Conservation (phyloP, 805 yeast species). For the Candida nemodendra region DNA sequence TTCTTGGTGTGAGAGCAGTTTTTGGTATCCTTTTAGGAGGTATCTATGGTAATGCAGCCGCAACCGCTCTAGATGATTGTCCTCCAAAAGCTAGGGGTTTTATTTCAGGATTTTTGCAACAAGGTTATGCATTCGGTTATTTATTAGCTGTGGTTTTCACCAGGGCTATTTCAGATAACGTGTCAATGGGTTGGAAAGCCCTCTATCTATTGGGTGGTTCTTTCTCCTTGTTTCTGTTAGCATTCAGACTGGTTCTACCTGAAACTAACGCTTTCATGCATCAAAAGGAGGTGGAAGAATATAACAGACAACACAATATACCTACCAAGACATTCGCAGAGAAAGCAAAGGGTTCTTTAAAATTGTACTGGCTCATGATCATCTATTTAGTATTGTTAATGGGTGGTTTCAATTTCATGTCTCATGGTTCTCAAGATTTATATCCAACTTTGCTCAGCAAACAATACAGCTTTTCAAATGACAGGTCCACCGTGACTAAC, state of each 20-base stretch:
- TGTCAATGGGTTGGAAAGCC: slow-evolving; percentile 59
- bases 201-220: slow-evolving; percentile 73
- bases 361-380: slow-evolving; percentile 56
- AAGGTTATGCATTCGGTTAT: slow-evolving; percentile 76
- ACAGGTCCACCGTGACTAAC: slow-evolving; percentile 54
- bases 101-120: slow-evolving; percentile 69
- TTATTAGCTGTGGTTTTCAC: slow-evolving; percentile 62
- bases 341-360: slow-evolving; percentile 37
- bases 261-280: slow-evolving; percentile 54
- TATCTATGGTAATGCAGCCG: slow-evolving; percentile 52
- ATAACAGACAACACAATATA: slow-evolving; percentile 31
- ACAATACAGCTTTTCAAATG: slow-evolving; percentile 41
- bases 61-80: slow-evolving; percentile 53
- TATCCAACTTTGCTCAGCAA: slow-evolving; percentile 53
- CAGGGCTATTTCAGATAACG: slow-evolving; percentile 57
- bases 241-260: slow-evolving; percentile 44
- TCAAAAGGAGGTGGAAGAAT: slow-evolving; percentile 36
- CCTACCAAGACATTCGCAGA: slow-evolving; percentile 33
- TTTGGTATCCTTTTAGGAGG: slow-evolving; percentile 64
- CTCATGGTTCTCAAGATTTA: slow-evolving; percentile 65
- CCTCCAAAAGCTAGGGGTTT: slow-evolving; percentile 56
- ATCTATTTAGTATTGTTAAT: slow-evolving; percentile 56
- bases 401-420: slow-evolving; percentile 62
- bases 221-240: slow-evolving; percentile 40
- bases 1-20: slow-evolving; percentile 59